Base-by-base conservation (phyloP, 2,329 filamentous ascomycete genomes). In the Xenoacremonium recifei region DNA sequence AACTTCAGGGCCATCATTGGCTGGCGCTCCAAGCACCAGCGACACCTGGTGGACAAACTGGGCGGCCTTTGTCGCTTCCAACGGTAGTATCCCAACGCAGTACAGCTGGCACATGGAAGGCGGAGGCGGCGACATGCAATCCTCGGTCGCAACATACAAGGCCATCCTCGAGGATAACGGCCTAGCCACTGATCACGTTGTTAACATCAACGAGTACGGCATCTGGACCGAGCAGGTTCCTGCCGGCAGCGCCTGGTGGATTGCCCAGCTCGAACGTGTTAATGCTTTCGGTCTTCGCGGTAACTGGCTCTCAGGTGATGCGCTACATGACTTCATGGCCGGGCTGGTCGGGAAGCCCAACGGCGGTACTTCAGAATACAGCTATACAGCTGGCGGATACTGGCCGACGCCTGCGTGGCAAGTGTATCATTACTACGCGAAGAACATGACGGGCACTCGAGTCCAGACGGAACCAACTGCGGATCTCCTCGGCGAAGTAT, bases 161-260 rank as follows among this genome's bases (percentile, higher is more conserved):
- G 7, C 42, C 42, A 15, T 49, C 38, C 4, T 29, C 16, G 3
- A 37, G 31, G 15, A 19, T 25, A 36, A 36, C 16, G 39, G 34
- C 3, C 27, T 37, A 3, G 16, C 21, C n/a, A 31, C 66, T 7
- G 46, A 58, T 0, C 55, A 57, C 3, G 58, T 60, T 1, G 60
- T 74, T 25, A 71, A 74, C 44, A 65, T 76, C 51, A 75, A 77
- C 46, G 73, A 77, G 47, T 77, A 77, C 46, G 72, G 60, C 4
- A 54, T 51, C 2, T 60, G 52, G 16, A 47, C 47, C 6, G 67
- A 76, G 47, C 68, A 76, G 40, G 58, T 66, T 7, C 67, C 72
- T 0, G 55, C 65, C 1, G 62, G 58, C 4, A 58, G 65, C 1
- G 72, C 65, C 0, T 76, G 65, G 60, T 76, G 67, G 59, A 70